These are phyloP conservation scores for Athelia psychrophila DNA, from an alignment of 1,284 basidiomycete genomes.

Conservation along the genomic window DNA sequence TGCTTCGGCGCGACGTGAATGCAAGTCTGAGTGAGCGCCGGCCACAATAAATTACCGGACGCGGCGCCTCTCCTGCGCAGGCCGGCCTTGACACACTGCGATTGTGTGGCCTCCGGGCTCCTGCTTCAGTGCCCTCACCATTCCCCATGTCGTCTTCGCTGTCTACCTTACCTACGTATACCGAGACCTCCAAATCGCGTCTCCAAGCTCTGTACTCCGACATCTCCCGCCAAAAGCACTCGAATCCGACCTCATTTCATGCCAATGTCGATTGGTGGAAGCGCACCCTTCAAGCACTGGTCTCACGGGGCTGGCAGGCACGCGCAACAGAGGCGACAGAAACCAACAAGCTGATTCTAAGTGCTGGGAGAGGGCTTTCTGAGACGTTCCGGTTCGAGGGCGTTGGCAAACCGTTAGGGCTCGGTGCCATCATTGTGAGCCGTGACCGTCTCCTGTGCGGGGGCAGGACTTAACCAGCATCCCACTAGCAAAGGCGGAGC, in stretches of 20 bases:
- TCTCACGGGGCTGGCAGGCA: conserved; percentile 50
- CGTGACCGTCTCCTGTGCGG: conserved; percentile 4
- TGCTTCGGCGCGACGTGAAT: too few species aligned
- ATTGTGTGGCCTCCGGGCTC: too few species aligned
- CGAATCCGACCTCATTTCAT: conserved; percentile 82
- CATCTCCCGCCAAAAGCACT: conserved; percentile 77
- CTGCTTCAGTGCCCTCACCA: conserved; percentile 5
- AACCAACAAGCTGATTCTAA: conserved; percentile 61
- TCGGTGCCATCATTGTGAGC: conserved; percentile 83
- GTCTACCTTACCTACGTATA: conserved; percentile 45
- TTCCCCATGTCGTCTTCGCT: conserved; percentile 9
- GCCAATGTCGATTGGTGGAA: conserved; percentile 90
- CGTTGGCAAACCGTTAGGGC: conserved; percentile 77
- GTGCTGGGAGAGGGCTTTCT: conserved; percentile 55
- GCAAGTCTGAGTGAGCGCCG: too few species aligned
- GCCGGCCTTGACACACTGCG: too few species aligned
- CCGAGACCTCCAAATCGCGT: conserved; percentile 52
- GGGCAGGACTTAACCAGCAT: conserved; percentile 18
- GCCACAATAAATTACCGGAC: too few species aligned
- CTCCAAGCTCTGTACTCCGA: conserved; percentile 88
- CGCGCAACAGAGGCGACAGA: conserved; percentile 13
- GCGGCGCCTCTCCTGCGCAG: too few species aligned
- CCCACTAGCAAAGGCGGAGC: conserved; percentile 61
- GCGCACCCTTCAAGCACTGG: conserved; percentile 59
- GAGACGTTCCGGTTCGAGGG: conserved; percentile 64